Evolutionary conservation across 345 rosid genomes (phyloP).

Genomic region (Ceriops zippeliana): DNA sequence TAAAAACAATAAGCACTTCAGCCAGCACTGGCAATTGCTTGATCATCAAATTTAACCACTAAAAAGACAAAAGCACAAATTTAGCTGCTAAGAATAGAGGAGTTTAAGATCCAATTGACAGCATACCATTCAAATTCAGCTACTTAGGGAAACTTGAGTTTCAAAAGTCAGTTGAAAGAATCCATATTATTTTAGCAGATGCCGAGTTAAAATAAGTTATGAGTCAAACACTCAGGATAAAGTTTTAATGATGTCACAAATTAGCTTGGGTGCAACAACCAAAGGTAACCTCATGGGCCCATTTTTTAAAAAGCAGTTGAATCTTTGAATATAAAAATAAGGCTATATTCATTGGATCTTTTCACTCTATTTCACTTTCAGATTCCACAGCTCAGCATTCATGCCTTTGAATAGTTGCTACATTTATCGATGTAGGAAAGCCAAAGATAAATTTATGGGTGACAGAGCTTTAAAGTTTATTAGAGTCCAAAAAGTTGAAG

Average conservation of each 20-base stretch:
- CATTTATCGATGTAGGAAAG: neutral
- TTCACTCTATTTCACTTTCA: neutral
- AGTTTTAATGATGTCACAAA: neutral
- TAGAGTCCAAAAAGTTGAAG: too few relatives aligned
- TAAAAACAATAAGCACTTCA: neutral
- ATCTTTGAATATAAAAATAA: too few relatives aligned
- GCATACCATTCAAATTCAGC: too few relatives aligned
- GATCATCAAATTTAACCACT: neutral
- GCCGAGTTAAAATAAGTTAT: neutral
- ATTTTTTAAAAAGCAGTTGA: too few relatives aligned
- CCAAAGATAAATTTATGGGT: too few relatives aligned
- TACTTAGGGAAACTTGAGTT: too few relatives aligned
- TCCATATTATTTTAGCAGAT: neutral
- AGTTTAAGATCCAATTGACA: too few relatives aligned
- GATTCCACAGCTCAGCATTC: neutral
- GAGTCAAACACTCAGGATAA: neutral
- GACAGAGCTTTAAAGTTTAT: too few relatives aligned
- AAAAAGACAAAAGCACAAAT: neutral
- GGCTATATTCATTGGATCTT: too few relatives aligned
- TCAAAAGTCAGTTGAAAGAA: too few relatives aligned
- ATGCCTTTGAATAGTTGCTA: neutral
- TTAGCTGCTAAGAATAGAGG: too few relatives aligned
- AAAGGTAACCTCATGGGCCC: too few relatives aligned
- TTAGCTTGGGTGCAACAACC: neutral
- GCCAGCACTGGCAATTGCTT: neutral